Percentiles rank a stretch among this genome's conserved stretches.
These are phyloP conservation scores for Linaria vulgaris DNA, from an alignment of 257 asterid species.

Conservation along the genomic window DNA sequence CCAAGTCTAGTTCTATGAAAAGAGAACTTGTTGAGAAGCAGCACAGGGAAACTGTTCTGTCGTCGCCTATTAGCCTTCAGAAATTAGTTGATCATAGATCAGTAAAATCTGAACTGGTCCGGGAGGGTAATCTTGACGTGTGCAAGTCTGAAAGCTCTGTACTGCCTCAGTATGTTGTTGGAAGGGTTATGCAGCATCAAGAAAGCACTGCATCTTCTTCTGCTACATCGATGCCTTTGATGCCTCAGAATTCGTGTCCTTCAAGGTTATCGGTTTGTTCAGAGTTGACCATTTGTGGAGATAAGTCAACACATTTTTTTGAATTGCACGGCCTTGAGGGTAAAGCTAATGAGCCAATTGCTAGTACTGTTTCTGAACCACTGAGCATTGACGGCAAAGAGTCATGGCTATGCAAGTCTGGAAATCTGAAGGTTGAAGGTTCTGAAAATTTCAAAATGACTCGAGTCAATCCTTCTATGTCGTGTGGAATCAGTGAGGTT, in stretches of 20 bases:
- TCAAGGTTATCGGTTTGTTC: constrained; percentile 43
- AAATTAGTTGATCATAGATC: constrained; percentile 39
- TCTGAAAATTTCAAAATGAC: constrained; percentile 27
- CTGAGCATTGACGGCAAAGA: constrained; percentile 30
- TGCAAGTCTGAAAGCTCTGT: constrained; percentile 26
- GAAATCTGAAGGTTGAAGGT: constrained; percentile 32
- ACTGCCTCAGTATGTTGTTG: constrained; percentile 35
- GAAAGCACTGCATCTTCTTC: constrained; percentile 66
- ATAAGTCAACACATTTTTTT: constrained; percentile 50
- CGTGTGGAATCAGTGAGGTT: constrained; percentile 33
- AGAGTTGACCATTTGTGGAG: constrained; percentile 45
- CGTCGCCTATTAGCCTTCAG: constrained; percentile 30
- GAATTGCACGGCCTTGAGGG: constrained; percentile 27
- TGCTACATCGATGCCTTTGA: constrained; percentile 41
- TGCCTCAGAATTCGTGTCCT: constrained; percentile 46
- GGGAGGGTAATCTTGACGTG: constrained; percentile 31
- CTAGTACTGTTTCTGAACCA: constrained; percentile 30
- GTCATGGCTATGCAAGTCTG: constrained; percentile 31
- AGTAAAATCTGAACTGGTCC: constrained; percentile 58
- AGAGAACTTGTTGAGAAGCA: constrained; percentile 41
- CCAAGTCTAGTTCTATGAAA: constrained; percentile 40
- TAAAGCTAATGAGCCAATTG: constrained; percentile 30
- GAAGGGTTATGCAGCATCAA: constrained; percentile 47
- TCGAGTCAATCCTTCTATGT: constrained; percentile 30
- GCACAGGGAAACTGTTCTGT: constrained; percentile 29